Conservation (phyloP, 2,329 filamentous ascomycete genomes). For the Elsinoe ampelina region DNA sequence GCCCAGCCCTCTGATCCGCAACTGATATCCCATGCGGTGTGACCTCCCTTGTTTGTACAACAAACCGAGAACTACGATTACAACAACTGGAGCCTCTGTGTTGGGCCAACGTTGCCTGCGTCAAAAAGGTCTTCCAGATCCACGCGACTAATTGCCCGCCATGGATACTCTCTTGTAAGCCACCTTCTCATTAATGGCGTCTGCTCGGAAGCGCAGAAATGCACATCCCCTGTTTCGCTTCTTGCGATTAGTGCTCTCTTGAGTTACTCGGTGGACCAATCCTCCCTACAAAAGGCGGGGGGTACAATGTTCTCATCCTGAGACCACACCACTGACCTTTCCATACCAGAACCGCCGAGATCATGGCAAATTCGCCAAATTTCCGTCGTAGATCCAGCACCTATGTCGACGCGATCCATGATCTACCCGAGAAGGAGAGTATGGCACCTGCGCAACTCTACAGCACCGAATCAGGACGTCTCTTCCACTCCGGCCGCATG, state of each 20-base stretch:
- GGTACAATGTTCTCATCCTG: too few relatives aligned
- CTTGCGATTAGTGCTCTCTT: too few relatives aligned
- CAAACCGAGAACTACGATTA: not conserved
- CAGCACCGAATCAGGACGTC: constrained; percentile 90
- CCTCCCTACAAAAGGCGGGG: not conserved
- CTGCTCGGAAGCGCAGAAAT: not conserved
- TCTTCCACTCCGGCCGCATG: constrained; percentile 95
- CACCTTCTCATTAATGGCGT: not conserved
- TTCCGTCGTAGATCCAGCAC: constrained; percentile 91
- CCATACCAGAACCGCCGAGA: constrained; percentile 65
- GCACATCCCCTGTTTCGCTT: too few relatives aligned
- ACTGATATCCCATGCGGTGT: not conserved
- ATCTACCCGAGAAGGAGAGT: constrained; percentile 71
- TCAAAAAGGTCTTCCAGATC: not conserved
- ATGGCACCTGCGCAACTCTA: constrained; percentile 95
- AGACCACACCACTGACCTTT: too few relatives aligned
- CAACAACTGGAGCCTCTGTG: not conserved
- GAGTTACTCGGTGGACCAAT: too few relatives aligned
- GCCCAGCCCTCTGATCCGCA: not conserved
- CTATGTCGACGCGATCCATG: constrained; percentile 94
- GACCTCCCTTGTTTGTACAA: not conserved
- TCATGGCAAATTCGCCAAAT: constrained; percentile 80
- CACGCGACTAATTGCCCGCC: constrained; percentile 13
- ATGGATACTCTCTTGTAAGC: constrained; percentile 58
- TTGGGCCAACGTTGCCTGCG: not conserved